Base-by-base conservation (phyloP, 306 rosid species). In the Trifolium repens region DNA sequence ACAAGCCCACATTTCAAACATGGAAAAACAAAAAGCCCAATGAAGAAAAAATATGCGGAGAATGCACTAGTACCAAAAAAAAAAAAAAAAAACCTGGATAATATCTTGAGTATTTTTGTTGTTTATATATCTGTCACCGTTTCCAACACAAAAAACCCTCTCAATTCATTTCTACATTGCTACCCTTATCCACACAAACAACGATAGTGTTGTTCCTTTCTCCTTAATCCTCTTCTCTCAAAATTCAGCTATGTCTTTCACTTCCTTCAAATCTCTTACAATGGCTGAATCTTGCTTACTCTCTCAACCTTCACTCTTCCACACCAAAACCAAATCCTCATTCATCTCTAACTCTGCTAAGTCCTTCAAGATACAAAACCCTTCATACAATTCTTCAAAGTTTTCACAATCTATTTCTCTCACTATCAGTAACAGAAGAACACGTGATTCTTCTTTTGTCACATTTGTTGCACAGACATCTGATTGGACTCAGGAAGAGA, bases 401-500 rank as follows among this genome's bases (percentile, higher is more conserved):
- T 61, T 88, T 26, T 75, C 81, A 26, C 74, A 67, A 0, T 67
- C 82, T 77, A 67, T 70, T 19, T 67, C 83, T 22, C 81, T 82
- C 66, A 44, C 2, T 15, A 1, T 1, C 9, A 34, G 22, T 10
- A 63, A 2, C 52, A 87, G 30, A 70, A 88, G 50, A n/a, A 34
- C 84, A 57, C 84, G 74, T 3, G 60, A 74, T 54, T 83, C 93
- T 14, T 81, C 90, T 13, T 4, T 86, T 3, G 80, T 87, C 69
- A 32, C 92, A 24, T 84, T 74, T 47, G 96, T 88, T 2, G 93
- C 97, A 24, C 97, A 84, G 84, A 87, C 93, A 17, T 88, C 97
- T 0, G 94, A 84, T 58, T 89, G 94, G 94, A 91, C 94, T 77
- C 92, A 91, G 61, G 88, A 87, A 35, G 91, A 69, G n/a, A 87